Evolutionary conservation across 805 yeast species (phyloP), one percentile per base, ranked within the genome.

Genomic region (Ogataea methylovora): DNA sequence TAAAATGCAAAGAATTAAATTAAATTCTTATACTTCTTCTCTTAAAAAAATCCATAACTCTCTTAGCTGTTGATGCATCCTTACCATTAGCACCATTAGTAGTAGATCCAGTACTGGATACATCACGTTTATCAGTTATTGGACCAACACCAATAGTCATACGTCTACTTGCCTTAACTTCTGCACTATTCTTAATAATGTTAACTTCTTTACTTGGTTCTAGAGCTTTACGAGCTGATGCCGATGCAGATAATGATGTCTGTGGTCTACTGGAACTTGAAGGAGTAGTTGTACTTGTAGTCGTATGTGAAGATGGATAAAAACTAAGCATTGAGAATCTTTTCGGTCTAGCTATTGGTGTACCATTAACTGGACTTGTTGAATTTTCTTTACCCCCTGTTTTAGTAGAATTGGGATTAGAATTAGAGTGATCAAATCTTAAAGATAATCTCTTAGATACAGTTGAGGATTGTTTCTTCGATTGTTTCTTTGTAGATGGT

Each of bases 41-140:
- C 52, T 79, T 79, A 63, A 81, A 80, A 53, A 81, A 81, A 54
- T 80, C 88, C 70, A 81, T 74, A 8, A 81, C 87, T 47, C 76
- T 76, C 51, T 78, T 75, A 5, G 92, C 86, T 2, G 92, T 80
- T 31, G 87, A 78, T 15, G 77, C 75, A 44, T 78, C 84, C 44
- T 71, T 75, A 6, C 19, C 15, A 14, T 11, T 14, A 29, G 13
- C 24, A n/a, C 55, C 25, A 35, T 38, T 56, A 47, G 50, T 37
- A 45, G 58, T 45, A 32, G 61, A 39, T 24, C 45, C 33, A 20
- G 16, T 9, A 27, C 27, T 15, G 14, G 24, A n/a, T 11, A 27
- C 46, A 33, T 7, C 45, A 31, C 33, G 40, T 32, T 33, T 28
- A 17, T 30, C 29, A 9, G 47, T 29, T 12, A 40, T 40, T 12